Conservation (phyloP, 495 filamentous ascomycete genomes). For the Penicillium riverlandense region DNA sequence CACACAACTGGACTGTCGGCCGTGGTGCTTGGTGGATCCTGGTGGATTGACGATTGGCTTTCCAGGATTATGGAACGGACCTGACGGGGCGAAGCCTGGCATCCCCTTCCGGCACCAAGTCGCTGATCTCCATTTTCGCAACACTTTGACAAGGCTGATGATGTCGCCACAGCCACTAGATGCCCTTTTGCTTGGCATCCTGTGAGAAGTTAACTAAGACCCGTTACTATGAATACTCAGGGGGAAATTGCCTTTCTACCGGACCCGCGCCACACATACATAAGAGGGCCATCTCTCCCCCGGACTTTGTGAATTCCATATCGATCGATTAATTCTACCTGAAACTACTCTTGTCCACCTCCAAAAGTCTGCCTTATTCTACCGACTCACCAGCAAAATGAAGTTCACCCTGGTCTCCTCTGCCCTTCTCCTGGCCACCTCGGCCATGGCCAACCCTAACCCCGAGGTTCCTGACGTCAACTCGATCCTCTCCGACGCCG, state of each 20-base stretch:
- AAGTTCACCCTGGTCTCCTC: constrained; percentile 23
- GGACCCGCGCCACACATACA: not conserved
- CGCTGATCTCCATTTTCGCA: no score
- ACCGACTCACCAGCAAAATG: constrained; percentile 9
- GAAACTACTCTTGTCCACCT: no score
- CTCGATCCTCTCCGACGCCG: constrained; percentile 10
- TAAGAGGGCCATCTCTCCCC: not conserved
- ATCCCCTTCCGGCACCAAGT: no score
- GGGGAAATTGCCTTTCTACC: no score
- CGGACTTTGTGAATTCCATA: not conserved
- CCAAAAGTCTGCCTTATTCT: not conserved
- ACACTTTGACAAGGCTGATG: no score
- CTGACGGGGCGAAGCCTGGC: no score
- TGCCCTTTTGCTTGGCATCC: no score
- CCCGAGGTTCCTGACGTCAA: constrained; percentile 1
- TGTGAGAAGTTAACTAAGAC: no score
- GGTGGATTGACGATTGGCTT: not conserved
- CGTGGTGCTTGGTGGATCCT: not conserved
- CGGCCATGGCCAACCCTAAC: constrained; percentile 12
- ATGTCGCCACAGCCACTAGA: not conserved
- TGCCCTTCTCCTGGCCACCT: constrained; percentile 15
- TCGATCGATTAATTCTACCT: no score
- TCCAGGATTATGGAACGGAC: not conserved
- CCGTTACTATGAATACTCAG: no score
- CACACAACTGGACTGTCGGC: no score